Evolutionary conservation across 2,329 filamentous ascomycete species (phyloP).

Genomic region (Aspergillus proliferans): DNA sequence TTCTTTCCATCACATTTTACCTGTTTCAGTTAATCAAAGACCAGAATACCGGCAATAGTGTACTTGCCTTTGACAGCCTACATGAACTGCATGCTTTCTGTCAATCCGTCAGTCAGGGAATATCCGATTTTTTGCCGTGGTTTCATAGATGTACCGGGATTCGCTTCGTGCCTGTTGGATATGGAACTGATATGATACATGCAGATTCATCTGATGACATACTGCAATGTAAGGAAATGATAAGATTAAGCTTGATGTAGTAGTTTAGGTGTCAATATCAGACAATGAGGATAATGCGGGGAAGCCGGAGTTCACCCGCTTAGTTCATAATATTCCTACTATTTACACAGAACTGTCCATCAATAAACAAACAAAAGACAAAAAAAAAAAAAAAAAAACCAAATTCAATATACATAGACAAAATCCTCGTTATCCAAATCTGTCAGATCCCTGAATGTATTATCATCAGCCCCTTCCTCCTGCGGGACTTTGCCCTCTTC

Average conservation of each 20-base stretch:
- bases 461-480: conserved; percentile 35
- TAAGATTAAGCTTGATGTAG: not conserved
- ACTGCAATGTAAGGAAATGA: not conserved
- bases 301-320: too few relatives aligned
- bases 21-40: conserved; percentile 8
- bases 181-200: conserved; percentile 9
- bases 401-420: conserved; percentile 48
- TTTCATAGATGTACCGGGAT: conserved; percentile 24
- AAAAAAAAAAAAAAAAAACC: not conserved
- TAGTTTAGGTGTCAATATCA: not conserved
- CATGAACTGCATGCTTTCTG: conserved; percentile 35
- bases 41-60: not conserved
- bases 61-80: conserved; percentile 30
- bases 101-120: not conserved
- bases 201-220: conserved; percentile 18
- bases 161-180: conserved; percentile 28
- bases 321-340: too few relatives aligned
- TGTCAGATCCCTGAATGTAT: conserved; percentile 54
- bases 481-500: conserved; percentile 20
- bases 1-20: conserved; percentile 33
- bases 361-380: not conserved
- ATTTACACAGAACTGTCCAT: too few relatives aligned
- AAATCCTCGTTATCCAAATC: conserved; percentile 60
- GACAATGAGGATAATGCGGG: too few relatives aligned
- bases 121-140: not conserved